These are phyloP conservation scores for Blastomyces gilchristii DNA, from an alignment of 2,329 filamentous ascomycete genomes.

Conservation along the genomic window DNA sequence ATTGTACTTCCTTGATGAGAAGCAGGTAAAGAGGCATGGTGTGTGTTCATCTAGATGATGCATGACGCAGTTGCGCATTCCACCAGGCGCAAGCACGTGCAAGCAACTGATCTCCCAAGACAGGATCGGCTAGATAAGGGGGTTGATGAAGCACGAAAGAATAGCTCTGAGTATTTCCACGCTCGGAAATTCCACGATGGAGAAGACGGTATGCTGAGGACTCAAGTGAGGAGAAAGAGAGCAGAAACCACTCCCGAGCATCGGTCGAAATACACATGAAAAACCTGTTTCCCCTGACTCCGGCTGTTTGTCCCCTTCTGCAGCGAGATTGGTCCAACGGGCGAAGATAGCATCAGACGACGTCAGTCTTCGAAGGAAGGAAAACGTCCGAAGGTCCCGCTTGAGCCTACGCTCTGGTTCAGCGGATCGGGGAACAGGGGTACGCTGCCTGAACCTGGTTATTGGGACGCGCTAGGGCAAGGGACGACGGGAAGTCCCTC, in stretches of 20 bases:
- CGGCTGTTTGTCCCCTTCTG: neutral
- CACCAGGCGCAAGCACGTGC: neutral
- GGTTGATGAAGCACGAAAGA: neutral
- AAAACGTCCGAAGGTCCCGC: neutral
- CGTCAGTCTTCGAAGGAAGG: neutral
- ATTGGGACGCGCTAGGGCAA: constrained; percentile 1
- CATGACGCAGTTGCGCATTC: neutral
- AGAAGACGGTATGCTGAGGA: neutral
- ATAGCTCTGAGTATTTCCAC: neutral
- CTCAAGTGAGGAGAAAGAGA: too few species aligned
- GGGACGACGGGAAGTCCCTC: neutral
- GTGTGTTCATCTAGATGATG: neutral
- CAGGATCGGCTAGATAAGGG: too few species aligned
- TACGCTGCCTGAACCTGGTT: constrained; percentile 3
- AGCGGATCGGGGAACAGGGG: neutral
- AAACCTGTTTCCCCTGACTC: neutral
- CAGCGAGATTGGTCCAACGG: neutral
- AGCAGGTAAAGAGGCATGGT: neutral
- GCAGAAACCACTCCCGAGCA: too few species aligned
- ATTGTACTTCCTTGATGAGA: neutral
- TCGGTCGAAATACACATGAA: too few species aligned
- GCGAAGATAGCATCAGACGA: neutral
- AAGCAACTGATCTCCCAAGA: neutral
- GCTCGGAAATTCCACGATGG: neutral
- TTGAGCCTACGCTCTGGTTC: neutral